phyloP scores from a whole-genome alignment of 805 yeast species.

The Candida palmyrensis region DNA sequence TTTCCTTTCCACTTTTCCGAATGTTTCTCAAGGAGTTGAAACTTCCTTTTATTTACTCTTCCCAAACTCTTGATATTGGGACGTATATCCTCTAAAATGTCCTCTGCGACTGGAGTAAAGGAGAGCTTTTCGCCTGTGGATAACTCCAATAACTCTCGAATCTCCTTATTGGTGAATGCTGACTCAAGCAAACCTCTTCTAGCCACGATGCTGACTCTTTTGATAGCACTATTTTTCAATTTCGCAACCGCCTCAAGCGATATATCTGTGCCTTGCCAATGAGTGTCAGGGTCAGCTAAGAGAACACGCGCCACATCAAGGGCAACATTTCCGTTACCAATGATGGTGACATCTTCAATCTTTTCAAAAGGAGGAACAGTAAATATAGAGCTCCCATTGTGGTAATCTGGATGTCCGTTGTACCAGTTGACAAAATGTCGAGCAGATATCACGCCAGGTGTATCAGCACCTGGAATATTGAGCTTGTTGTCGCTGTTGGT shows the following conservation, averaged over 20 bases:
- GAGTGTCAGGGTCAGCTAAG: slow-evolving; percentile 48
- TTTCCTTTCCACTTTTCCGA: slow-evolving; percentile 5
- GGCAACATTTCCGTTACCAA: slow-evolving; percentile 98
- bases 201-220: slow-evolving; percentile 68
- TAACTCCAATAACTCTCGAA: slow-evolving; percentile 75
- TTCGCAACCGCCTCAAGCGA: slow-evolving; percentile 50
- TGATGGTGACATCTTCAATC: slow-evolving; percentile 63
- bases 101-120: slow-evolving; percentile 33
- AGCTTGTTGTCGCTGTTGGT: slow-evolving; percentile 48
- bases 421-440: slow-evolving; percentile 94
- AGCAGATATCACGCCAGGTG: slow-evolving; percentile 71
- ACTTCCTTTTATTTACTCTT: slow-evolving; percentile 59
- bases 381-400: slow-evolving; percentile 24
- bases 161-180: slow-evolving; percentile 89
- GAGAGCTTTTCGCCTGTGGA: slow-evolving; percentile 42
- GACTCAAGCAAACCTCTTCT: slow-evolving; percentile 82
- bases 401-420: slow-evolving; percentile 75
- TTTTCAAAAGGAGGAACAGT: slow-evolving; percentile 52
- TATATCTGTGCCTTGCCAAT: slow-evolving; percentile 73
- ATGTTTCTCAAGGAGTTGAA: slow-evolving; percentile 58
- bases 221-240: slow-evolving; percentile 51
- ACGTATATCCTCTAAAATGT: slow-evolving; percentile 21
- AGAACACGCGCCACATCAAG: slow-evolving; percentile 82
- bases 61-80: slow-evolving; percentile 22
- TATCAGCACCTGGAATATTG: slow-evolving; percentile 56